These are phyloP conservation scores for Agroathelia rolfsii DNA, from an alignment of 1,284 basidiomycete species.

Conservation along the genomic window DNA sequence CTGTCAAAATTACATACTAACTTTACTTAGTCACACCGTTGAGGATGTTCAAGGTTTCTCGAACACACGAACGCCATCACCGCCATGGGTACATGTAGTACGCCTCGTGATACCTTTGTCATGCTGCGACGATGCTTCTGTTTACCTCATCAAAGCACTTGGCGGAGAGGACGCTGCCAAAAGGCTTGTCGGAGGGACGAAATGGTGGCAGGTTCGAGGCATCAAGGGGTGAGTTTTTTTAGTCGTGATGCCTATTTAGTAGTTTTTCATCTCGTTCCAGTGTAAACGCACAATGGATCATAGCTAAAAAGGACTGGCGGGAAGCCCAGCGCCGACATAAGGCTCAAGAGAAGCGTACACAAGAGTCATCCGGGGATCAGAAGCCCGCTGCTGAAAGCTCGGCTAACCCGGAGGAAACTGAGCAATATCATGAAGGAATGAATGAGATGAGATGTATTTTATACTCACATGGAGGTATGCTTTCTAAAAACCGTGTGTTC, in stretches of 20 bases:
- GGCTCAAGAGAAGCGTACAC: conserved; percentile 28
- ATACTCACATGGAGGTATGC: conserved; percentile 71
- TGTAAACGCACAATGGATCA: conserved; percentile 87
- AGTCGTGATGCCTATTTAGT: conserved; percentile 1
- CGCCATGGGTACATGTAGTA: conserved; percentile 81
- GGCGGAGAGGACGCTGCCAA: conserved; percentile 75
- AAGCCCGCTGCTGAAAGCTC: conserved; percentile 10
- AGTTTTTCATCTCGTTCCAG: conserved; percentile 26
- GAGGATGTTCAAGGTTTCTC: conserved; percentile 82
- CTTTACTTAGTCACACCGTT: conserved; percentile 52
- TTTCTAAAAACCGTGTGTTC: no score
- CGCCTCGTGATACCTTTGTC: conserved; percentile 66
- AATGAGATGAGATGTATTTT: conserved; percentile 82
- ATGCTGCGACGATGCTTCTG: conserved; percentile 73
- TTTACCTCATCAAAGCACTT: conserved; percentile 67
- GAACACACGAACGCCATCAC: conserved; percentile 78
- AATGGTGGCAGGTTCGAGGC: conserved; percentile 96
- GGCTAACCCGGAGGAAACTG: conserved; percentile 18
- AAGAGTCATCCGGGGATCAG: conserved; percentile 11
- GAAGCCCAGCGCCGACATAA: conserved; percentile 48
- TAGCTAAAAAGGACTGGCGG: conserved; percentile 62
- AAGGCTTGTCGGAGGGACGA: conserved; percentile 77
- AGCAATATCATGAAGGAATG: conserved; percentile 57
- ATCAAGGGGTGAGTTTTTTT: conserved; percentile 44
- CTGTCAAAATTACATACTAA: background rate